Percentiles rank a stretch among this genome's conserved stretches.
phyloP scores from a whole-genome alignment of 768 basidiomycete species.

The Mycena sanguinolenta region DNA sequence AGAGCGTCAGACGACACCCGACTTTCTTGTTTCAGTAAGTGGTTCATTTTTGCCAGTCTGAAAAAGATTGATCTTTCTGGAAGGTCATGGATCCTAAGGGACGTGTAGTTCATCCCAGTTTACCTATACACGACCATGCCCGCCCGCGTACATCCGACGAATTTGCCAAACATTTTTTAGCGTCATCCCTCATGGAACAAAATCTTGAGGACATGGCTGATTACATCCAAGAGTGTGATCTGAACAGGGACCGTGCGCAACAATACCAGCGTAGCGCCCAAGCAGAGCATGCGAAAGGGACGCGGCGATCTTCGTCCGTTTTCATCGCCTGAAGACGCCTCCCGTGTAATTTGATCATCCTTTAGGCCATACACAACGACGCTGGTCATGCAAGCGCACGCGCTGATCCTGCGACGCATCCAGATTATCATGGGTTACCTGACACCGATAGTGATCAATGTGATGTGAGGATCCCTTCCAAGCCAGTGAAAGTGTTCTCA shows the following conservation, averaged over 20 bases:
- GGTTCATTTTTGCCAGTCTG: not conserved
- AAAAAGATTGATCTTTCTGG: not conserved
- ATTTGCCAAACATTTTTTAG: constrained; percentile 63
- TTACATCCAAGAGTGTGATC: constrained; percentile 58
- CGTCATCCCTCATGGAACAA: constrained; percentile 52
- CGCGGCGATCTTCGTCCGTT: constrained; percentile 52
- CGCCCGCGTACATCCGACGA: constrained; percentile 68
- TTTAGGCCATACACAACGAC: constrained; percentile 54
- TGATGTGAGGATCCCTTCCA: constrained; percentile 43
- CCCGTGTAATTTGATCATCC: not conserved
- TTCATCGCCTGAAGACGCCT: not conserved
- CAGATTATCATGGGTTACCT: constrained; percentile 54
- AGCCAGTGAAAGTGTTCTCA: constrained; percentile 50
- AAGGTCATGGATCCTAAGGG: constrained; percentile 66
- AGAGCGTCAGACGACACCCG: constrained; percentile 74
- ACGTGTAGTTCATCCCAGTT: constrained; percentile 62
- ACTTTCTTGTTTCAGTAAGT: constrained; percentile 67
- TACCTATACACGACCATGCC: constrained; percentile 43
- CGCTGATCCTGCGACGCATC: constrained; percentile 54
- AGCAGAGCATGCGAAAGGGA: constrained; percentile 66
- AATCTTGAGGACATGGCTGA: constrained; percentile 63
- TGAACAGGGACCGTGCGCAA: constrained; percentile 60
- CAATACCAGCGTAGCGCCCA: not conserved
- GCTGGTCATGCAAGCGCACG: constrained; percentile 52
- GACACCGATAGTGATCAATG: constrained; percentile 44